Base-by-base conservation (phyloP, 352 stramenopile species). In the Phytopythium litorale region DNA sequence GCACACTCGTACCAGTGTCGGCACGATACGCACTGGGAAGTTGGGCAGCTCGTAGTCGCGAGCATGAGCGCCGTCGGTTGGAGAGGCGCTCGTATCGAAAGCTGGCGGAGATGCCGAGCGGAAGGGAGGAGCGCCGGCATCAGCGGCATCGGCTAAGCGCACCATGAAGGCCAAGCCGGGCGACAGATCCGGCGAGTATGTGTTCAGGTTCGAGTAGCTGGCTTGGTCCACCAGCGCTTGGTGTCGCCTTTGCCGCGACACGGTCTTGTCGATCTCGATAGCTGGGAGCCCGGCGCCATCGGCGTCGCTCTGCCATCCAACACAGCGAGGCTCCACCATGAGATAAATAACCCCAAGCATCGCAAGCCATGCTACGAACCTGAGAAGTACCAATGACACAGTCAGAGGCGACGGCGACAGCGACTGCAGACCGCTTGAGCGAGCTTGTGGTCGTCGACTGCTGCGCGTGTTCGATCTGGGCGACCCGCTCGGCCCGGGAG, bases 361-460 rank as follows among this genome's bases (percentile, higher is more conserved):
- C 21, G 15, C 16, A 32, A 25, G 13, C 23, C 7, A 30, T 23
- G 25, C 8, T 35, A 35, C 15, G 13, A 18, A 35, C 46, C 46
- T 53, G 46, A 53, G 12, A 33, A n/a, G 25, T 23, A 0, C 46
- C 46, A 21, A 11, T 53, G 23, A 35, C 6, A 18, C 23, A 33
- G 46, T 18, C 23, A 35, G 48, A 35, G 25, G 51, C 15, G 25
- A 60, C 55, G 1, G 23, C 57, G 4, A 49, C 23, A 12, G 19
- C 38, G 15, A 55, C 23, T 5, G 12, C 23, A 43, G 59, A 64
- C 12, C 42, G 50, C 50, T 88, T 88, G 1, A 73, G 70, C 9
- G 75, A 60, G 33, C 81, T 90, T 15, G 78, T 72, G 46, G 75
- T 58, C 0, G 81, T 90, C 30, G 79, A 70, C 33, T 88, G 68